Evolutionary conservation across 805 yeast species (phyloP).

Genomic region (Lipomyces chichibuensis): DNA sequence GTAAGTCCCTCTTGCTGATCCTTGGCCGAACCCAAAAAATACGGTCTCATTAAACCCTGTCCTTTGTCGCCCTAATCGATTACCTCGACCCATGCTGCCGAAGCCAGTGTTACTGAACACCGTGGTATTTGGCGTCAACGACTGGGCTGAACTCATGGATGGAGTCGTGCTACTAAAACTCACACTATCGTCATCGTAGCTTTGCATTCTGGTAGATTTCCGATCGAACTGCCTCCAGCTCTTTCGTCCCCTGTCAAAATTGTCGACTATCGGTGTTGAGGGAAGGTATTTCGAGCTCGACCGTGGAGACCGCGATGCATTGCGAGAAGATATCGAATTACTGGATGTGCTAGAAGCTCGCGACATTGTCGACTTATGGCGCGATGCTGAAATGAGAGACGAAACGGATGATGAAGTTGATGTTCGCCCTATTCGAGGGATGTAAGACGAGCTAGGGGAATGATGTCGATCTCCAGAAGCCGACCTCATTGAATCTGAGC

Average conservation of each 20-base stretch:
- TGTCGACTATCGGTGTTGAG: constrained; percentile 18
- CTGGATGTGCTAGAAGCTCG: constrained; percentile 34
- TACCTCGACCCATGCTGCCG: background rate
- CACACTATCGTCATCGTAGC: constrained; percentile 8
- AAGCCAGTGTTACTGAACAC: background rate
- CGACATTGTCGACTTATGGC: constrained; percentile 19
- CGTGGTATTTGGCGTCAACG: background rate
- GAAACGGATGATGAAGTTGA: constrained; percentile 37
- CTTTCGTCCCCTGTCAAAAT: constrained; percentile 7
- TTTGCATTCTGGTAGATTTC: background rate
- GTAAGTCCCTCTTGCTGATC: background rate
- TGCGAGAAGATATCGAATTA: constrained; percentile 27
- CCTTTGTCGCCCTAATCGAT: background rate
- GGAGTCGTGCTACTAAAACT: constrained; percentile 5
- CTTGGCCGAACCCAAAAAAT: background rate
- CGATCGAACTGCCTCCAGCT: background rate
- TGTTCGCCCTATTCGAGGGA: constrained; percentile 25
- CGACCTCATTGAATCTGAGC: constrained; percentile 25
- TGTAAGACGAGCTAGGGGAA: constrained; percentile 19
- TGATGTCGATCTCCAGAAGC: constrained; percentile 27
- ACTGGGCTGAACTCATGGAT: background rate
- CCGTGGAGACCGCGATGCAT: constrained; percentile 28
- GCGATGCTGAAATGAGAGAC: constrained; percentile 22
- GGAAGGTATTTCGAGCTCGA: constrained; percentile 17
- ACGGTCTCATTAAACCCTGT: background rate